Percentiles rank a stretch among this genome's conserved stretches.
Conservation (phyloP, 2,329 filamentous ascomycete genomes). For the Exophiala xenobiotica region DNA sequence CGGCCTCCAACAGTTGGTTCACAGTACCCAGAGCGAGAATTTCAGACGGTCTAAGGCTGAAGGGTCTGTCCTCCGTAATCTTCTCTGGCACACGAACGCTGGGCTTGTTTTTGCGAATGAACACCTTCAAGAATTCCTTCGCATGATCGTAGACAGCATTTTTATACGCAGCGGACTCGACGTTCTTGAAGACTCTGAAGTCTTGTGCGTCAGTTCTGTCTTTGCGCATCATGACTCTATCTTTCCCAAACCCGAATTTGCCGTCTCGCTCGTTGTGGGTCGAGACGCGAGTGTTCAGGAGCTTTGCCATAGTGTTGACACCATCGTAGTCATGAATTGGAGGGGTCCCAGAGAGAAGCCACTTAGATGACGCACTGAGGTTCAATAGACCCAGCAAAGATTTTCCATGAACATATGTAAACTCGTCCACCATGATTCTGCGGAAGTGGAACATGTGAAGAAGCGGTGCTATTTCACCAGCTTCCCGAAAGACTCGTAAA, state of each 20-base stretch:
- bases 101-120: slow-evolving; percentile 21
- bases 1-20: slow-evolving; percentile 6
- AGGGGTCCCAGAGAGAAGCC: slow-evolving; percentile 65
- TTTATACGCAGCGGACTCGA: slow-evolving; percentile 44
- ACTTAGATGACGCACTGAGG: slow-evolving; percentile 54
- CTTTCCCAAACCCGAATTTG: slow-evolving; percentile 43
- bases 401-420: slow-evolving; percentile 54
- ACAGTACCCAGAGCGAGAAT: slow-evolving; percentile 12
- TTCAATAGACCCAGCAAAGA: slow-evolving; percentile 45
- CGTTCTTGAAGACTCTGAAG: slow-evolving; percentile 54
- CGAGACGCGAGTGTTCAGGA: slow-evolving; percentile 54
- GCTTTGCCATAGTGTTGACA: slow-evolving; percentile 57
- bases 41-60: slow-evolving; percentile 11
- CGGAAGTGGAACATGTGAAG: slow-evolving; percentile 63
- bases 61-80: background rate
- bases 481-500: slow-evolving; percentile 31
- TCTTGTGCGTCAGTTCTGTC: slow-evolving; percentile 54
- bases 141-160: slow-evolving; percentile 14
- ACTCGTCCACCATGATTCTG: slow-evolving; percentile 64
- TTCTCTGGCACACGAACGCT: background rate
- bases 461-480: slow-evolving; percentile 37
- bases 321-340: slow-evolving; percentile 58
- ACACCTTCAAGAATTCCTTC: slow-evolving; percentile 19
- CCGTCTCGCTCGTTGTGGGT: slow-evolving; percentile 48
- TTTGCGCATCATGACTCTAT: slow-evolving; percentile 43